Base-by-base conservation (phyloP, 345 rosid genomes). In the Cardamine chenopodiifolia region DNA sequence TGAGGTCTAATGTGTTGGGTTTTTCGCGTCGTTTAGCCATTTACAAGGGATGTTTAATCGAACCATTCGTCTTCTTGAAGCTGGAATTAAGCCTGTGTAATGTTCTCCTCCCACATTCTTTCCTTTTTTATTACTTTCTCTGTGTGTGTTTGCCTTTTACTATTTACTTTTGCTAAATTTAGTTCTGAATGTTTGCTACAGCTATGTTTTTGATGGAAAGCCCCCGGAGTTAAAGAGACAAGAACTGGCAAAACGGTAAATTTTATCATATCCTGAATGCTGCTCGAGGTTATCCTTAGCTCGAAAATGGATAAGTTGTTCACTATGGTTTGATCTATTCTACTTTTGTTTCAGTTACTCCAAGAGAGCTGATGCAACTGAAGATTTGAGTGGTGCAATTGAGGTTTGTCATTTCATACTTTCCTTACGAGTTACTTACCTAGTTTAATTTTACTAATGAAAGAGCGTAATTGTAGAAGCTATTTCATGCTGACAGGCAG, bases 1-100 rank as follows among this genome's bases (percentile, higher is more conserved):
- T 49, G 9, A 1, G 11, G 7, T 50, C n/a, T 49, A 0, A 37
- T 40, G n/a, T 62, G 47, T 62, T 0, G 35, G 68, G 1, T 13
- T 15, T 5, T 42, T 15, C 0, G 8, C 1, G 3, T 45, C 10
- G 15, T 44, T 44, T 45, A 95, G 99, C 79, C 98, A 95, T 80
- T 83, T 92, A 73, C 98, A 90, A 82, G 99, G 98, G 75, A 90
- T 95, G 99, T 92, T 95, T 80, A 79, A 66, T 66, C 86, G 97
- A 63, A 95, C 99, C 6, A 90, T 92, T 79, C 89, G 97, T 78
- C 97, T 95, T 65, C 89, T 95, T 31, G 99, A 92, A 80, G 84
- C 99, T 69, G 99, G 99, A 75, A 92, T 95, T 31, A 90, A 95
- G 85, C 97, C 99, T 62, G 87, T 87, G 97, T 90, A 91, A 81